Evolutionary conservation across 2,329 filamentous ascomycete genomes (phyloP), one percentile per base, ranked within the genome.

Genomic region (Phyllosticta citribraziliensis): DNA sequence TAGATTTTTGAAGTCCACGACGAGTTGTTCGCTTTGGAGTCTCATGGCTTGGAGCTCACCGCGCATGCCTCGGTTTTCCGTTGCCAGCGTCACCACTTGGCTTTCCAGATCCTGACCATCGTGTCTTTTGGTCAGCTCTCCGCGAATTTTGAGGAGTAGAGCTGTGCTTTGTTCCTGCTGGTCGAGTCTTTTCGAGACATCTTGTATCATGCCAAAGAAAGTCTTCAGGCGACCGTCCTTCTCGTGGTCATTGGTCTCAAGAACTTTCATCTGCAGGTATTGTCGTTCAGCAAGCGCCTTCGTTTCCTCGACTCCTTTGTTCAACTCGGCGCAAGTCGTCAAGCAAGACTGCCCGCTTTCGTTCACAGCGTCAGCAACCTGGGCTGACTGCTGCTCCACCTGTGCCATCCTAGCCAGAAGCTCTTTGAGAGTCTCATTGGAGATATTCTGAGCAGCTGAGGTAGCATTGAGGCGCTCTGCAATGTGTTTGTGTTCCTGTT

Each of bases 41-140:
- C n/a, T 47, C 12, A 47, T n/a, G n/a, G 40, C 14, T n/a, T 47
- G 17, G 14, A 47, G 40, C 64, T 59, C 11, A 63, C 61, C 2
- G 68, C 58, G 5, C 52, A 55, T n/a, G 47, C 47, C 5, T 67
- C 64, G 17, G 67, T 63, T 2, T 63, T 64, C 19, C 68, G 63
- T 53, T 66, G 68, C 5, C 40, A 47, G 40, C 12, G 6, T 47
- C 5, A 19, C 40, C 17, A 47, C 40, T n/a, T 47, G 40, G 14
- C 40, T n/a, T 47, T 22, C 53, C 14, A 52, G 10, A 17, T 60
- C 33, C 12, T 27, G 24, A n/a, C 35, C 22, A 11, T 55, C 52
- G 3, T 40, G 5, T 25, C 14, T 30, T 14, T 56, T 60, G 19
- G 25, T 35, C 20, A 35, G 14, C 19, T 60, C 56, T 10, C 53